phyloP scores from a whole-genome alignment of 176 grass and related monocot genomes.

The Panicum miliaceum region DNA sequence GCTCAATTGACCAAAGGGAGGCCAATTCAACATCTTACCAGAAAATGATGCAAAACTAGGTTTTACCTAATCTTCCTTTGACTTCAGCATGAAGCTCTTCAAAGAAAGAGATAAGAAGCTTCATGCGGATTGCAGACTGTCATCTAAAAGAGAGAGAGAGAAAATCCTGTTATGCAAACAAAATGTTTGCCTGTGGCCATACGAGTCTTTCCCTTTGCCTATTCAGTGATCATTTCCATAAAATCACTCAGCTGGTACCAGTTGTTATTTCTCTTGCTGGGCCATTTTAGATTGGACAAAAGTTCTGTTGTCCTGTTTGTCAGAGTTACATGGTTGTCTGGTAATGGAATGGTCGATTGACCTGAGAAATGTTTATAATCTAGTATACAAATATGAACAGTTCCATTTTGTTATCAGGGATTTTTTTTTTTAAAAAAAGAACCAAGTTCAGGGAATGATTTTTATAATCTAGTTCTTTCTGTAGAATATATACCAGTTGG shows the following conservation, averaged over 20 bases:
- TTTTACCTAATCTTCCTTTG: constrained; percentile 2
- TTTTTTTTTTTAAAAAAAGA: background rate
- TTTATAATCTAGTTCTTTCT: background rate
- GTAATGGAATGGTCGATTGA: background rate
- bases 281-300: constrained; percentile 12
- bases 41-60: background rate
- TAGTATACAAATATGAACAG: constrained; percentile 1
- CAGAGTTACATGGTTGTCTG: background rate
- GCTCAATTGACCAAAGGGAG: constrained; percentile 23
- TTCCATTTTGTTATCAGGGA: background rate
- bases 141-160: background rate
- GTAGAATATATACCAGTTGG: background rate
- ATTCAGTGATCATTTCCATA: constrained; percentile 8
- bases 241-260: background rate
- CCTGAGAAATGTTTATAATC: constrained; percentile 10
- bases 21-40: constrained; percentile 28
- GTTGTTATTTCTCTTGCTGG: background rate
- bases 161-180: background rate
- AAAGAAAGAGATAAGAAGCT: constrained; percentile 39
- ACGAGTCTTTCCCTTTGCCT: background rate
- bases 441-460: background rate
- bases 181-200: constrained; percentile 1
- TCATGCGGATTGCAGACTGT: background rate
- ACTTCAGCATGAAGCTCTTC: constrained; percentile 26
- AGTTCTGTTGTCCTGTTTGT: background rate